Base-by-base conservation (phyloP, 306 rosid species). In the Rosa multiflora region DNA sequence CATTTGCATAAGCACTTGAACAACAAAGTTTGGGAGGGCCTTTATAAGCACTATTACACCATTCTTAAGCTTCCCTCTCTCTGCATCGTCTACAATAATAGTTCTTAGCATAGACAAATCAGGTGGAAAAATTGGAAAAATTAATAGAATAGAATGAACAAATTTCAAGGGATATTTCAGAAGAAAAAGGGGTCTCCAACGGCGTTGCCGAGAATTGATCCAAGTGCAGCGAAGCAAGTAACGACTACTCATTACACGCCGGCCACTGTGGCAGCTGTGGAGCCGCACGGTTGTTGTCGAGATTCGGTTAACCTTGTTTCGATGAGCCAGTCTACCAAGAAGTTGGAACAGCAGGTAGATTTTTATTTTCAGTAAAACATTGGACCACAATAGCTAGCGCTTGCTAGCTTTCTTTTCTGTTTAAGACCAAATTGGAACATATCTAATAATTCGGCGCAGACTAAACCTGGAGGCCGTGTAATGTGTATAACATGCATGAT, bases 291-390 rank as follows among this genome's bases (percentile, higher is more conserved):
- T 56, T 85, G 87, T 77, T 88, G 92, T 78, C 78, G 85, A 69
- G 87, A 83, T n/a, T 88, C 94, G 6, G 61, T 82, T 29, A 8
- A 46, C 29, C 47, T 62, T 29, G 46, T 84, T 39, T 74, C 90
- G 10, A 67, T 63, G 64, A 75, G 66, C 68, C 78, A 70, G 21
- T 62, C 81, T 37, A 75, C 77, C 42, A 70, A 23, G 29, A 85
- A 35, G 68, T 67, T 89, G 63, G 82, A 89, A 80, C 53, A 23
- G 0, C 83, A 94, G 91, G 92, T 94, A 84, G 10, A 13, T 8
- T 14, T n/a, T 8, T 40, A 26, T 69, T 46, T 77, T 63, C 20
- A 13, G 69, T 67, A n/a, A 47, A 18, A 56, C 69, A 9, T 53
- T 47, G 55, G 26, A 23, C 77, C 77, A 37, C 11, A 0, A 18